These are phyloP conservation scores for Exsudoporus frostii DNA, from an alignment of 768 basidiomycete species.

Conservation along the genomic window DNA sequence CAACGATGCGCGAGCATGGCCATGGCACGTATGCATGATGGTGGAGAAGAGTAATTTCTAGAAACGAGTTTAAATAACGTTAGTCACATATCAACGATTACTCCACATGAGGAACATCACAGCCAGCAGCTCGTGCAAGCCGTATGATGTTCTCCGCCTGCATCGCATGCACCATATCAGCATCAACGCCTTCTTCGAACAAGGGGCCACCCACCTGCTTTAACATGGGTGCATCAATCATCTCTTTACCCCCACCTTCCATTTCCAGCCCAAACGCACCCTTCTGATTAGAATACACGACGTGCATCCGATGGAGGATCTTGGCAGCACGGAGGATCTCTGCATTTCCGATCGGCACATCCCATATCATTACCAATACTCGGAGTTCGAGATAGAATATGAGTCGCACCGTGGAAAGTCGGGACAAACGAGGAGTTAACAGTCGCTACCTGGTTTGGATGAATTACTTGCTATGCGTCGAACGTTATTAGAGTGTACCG, in stretches of 20 bases:
- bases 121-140: conserved; percentile 51
- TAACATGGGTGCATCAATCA: conserved; percentile 92
- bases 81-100: conserved; percentile 7
- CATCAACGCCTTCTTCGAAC: not conserved
- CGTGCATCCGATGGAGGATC: conserved; percentile 65
- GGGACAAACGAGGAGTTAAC: conserved; percentile 83
- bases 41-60: not conserved
- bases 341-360: conserved; percentile 25
- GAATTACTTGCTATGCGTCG: conserved; percentile 80
- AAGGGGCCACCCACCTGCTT: conserved; percentile 47
- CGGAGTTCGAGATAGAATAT: not conserved
- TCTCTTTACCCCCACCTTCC: conserved; percentile 55
- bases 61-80: not conserved
- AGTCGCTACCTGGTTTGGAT: conserved; percentile 75
- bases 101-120: conserved; percentile 47
- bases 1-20: not conserved
- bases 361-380: not conserved
- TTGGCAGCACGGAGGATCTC: conserved; percentile 76
- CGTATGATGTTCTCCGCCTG: conserved; percentile 52
- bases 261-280: conserved; percentile 76
- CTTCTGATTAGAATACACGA: conserved; percentile 46
- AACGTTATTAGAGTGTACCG: not conserved
- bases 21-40: not conserved
- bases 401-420: conserved; percentile 52
- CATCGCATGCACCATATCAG: not conserved